Evolutionary conservation across 2,329 filamentous ascomycete species (phyloP).

Genomic region (Diaporthe sp.): DNA sequence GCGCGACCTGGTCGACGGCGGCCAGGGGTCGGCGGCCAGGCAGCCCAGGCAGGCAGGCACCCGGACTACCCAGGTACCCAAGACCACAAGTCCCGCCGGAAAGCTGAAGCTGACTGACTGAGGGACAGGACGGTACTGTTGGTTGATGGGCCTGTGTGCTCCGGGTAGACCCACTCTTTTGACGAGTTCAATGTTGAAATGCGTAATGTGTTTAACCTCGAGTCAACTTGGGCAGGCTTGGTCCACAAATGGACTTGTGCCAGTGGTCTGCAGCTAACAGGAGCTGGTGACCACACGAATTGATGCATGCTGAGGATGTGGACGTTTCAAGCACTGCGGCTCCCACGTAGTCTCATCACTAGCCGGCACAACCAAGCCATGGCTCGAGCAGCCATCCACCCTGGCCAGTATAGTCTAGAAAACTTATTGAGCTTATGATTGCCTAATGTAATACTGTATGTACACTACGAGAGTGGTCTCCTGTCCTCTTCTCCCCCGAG

Average conservation of each 20-base stretch:
- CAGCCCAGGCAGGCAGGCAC: neutral
- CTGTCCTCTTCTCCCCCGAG: conserved; percentile 60
- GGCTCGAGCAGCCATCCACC: neutral
- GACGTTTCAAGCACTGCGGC: neutral
- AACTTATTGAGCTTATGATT: neutral
- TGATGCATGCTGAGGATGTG: neutral
- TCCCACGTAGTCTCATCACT: neutral
- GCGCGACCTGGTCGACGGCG: neutral
- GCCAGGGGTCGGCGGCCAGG: neutral
- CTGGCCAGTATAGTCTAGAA: neutral
- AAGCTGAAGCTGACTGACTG: neutral
- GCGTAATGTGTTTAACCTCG: neutral
- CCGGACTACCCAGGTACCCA: neutral
- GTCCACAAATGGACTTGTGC: neutral
- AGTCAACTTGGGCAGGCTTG: neutral
- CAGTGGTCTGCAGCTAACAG: neutral
- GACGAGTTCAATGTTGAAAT: neutral
- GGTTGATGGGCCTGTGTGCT: neutral
- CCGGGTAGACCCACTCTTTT: neutral
- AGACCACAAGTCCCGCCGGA: neutral
- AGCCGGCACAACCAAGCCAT: neutral
- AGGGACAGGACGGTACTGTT: neutral
- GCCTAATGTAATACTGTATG: conserved; percentile 44
- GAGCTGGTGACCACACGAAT: too few relatives aligned
- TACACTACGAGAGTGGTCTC: conserved; percentile 38